phyloP scores from a whole-genome alignment of 1,284 basidiomycete genomes.

The Ustilago tritici region DNA sequence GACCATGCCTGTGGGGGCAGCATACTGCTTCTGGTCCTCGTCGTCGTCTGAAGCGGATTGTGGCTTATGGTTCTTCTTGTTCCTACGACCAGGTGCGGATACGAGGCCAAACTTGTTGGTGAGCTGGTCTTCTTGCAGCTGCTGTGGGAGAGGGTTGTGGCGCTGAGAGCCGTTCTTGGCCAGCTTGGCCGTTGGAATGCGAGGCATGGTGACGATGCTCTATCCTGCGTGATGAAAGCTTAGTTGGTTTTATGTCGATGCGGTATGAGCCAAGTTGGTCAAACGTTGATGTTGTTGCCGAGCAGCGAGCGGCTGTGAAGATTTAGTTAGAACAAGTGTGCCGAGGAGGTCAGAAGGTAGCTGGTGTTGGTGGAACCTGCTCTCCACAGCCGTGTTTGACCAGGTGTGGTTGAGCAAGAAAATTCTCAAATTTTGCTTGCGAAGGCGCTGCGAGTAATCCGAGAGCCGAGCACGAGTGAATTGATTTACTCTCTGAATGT shows the following conservation, averaged over 20 bases:
- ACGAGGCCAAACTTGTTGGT: conserved; percentile 55
- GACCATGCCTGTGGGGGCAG: conserved; percentile 51
- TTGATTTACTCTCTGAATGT: background rate
- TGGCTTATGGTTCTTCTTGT: conserved; percentile 32
- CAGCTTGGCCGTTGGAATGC: conserved; percentile 46
- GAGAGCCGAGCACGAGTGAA: conserved; percentile 16
- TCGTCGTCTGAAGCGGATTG: conserved; percentile 39
- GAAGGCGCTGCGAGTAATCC: conserved; percentile 3
- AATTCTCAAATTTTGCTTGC: conserved; percentile 36
- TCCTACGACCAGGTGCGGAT: conserved; percentile 48
- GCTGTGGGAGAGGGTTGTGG: conserved; percentile 57
- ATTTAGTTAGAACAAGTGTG: background rate
- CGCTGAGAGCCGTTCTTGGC: conserved; percentile 39
- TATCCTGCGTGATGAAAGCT: background rate
- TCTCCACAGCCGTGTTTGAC: background rate
- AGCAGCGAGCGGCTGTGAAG: background rate
- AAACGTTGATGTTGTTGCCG: background rate
- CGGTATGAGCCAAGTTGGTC: background rate
- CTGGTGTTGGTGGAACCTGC: background rate
- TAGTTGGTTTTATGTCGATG: background rate
- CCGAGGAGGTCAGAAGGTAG: background rate
- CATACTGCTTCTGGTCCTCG: conserved; percentile 32
- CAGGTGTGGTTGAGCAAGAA: conserved; percentile 8
- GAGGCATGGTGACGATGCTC: conserved; percentile 43
- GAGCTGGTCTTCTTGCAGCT: conserved; percentile 55